Evolutionary conservation across 371 early-diverging fungal species (phyloP).

Genomic region (Dichotomocladium elegans): DNA sequence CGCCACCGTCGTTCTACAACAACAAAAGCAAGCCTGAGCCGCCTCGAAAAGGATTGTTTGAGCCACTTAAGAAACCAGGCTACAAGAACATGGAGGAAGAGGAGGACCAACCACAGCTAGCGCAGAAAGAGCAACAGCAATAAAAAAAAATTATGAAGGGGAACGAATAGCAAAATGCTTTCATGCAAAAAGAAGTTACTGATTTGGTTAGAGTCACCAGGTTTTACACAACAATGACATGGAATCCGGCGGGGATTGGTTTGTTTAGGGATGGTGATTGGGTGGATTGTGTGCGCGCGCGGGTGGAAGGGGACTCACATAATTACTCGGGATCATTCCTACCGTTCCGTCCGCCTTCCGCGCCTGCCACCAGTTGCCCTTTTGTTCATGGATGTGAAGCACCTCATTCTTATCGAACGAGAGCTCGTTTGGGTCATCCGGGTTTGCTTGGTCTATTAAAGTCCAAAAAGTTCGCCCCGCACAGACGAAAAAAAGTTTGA

Average conservation of each 20-base stretch:
- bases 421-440: slow-evolving; percentile 86
- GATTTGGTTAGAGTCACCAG: background rate
- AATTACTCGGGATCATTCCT: slow-evolving; percentile 95
- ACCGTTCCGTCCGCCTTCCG: slow-evolving; percentile 71
- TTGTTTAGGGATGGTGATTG: background rate
- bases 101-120: too few species aligned
- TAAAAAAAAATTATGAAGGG: background rate
- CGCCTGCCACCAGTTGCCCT: slow-evolving; percentile 96
- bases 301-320: slow-evolving; percentile 32
- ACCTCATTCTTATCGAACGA: slow-evolving; percentile 83
- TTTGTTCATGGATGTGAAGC: slow-evolving; percentile 79
- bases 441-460: slow-evolving; percentile 73
- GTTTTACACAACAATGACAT: background rate
- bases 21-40: slow-evolving; percentile 10
- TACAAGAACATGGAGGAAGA: slow-evolving; percentile 7
- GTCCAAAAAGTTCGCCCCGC: too few species aligned
- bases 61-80: slow-evolving; percentile 13
- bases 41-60: slow-evolving; percentile 13
- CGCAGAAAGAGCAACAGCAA: background rate
- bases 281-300: too few species aligned
- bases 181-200: background rate
- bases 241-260: background rate
- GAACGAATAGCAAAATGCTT: background rate
- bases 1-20: slow-evolving; percentile 6
- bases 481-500: too few species aligned